A percentile compares a stretch with the other conserved stretches of the same genome.
These are phyloP conservation scores for Podila minutissima DNA, from an alignment of 192 early-diverging fungal species.

Conservation along the genomic window DNA sequence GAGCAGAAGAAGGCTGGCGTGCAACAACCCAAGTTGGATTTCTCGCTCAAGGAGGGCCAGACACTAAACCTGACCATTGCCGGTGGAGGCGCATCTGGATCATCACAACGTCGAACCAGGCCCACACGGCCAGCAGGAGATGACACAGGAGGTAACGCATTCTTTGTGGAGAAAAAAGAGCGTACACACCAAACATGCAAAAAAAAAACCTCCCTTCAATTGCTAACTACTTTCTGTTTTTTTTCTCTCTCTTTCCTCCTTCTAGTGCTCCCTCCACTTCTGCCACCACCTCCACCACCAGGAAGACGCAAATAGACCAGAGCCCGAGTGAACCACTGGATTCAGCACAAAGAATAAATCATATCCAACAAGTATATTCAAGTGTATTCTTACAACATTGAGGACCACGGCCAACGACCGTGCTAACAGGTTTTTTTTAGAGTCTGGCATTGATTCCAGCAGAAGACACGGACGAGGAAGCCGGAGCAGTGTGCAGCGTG, in stretches of 20 bases:
- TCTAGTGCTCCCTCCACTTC: slow-evolving; percentile 28
- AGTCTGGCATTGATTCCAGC: slow-evolving; percentile 6
- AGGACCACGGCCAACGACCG: neutral
- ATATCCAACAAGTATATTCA: neutral
- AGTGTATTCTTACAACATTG: neutral
- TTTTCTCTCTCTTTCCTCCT: neutral
- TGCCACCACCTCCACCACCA: slow-evolving; percentile 50
- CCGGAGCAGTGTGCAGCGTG: neutral
- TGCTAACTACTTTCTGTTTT: neutral
- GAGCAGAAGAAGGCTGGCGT: slow-evolving; percentile 44
- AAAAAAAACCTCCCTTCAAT: neutral
- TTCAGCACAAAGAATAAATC: neutral
- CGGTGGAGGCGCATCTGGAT: slow-evolving; percentile 49
- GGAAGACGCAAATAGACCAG: slow-evolving; percentile 21
- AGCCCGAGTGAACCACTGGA: neutral
- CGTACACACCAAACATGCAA: too few relatives aligned
- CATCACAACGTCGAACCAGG: slow-evolving; percentile 27
- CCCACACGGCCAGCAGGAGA: slow-evolving; percentile 25
- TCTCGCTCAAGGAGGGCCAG: slow-evolving; percentile 82
- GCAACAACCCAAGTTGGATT: slow-evolving; percentile 72
- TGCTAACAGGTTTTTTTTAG: neutral
- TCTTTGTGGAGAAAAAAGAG: too few relatives aligned
- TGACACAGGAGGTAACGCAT: slow-evolving; percentile 20
- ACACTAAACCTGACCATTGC: slow-evolving; percentile 82
- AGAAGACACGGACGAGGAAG: slow-evolving; percentile 2